These are phyloP conservation scores for Wickerhamiella occidentalis DNA, from an alignment of 805 yeast genomes.

Conservation along the genomic window DNA sequence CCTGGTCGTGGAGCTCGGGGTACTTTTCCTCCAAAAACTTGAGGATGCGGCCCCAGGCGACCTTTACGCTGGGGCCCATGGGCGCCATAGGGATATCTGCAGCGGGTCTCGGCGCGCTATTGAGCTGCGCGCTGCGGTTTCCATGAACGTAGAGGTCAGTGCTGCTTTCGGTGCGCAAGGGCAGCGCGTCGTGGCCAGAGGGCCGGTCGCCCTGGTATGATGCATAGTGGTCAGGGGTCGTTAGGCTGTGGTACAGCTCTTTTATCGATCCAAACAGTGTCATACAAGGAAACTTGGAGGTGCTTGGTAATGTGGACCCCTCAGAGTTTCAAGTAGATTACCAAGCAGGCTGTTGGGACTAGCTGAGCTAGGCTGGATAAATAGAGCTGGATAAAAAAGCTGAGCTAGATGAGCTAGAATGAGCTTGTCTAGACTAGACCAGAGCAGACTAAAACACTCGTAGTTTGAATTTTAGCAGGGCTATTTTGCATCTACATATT, in stretches of 20 bases:
- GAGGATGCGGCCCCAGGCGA: slow-evolving; percentile 83
- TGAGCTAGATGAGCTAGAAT: too few species aligned
- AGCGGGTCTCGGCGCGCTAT: slow-evolving; percentile 20
- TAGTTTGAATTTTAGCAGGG: neutral
- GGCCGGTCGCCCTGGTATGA: slow-evolving; percentile 24
- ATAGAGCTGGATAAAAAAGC: too few species aligned
- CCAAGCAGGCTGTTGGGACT: too few species aligned
- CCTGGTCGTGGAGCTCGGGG: slow-evolving; percentile 68
- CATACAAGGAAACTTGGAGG: neutral
- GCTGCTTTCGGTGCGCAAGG: slow-evolving; percentile 19
- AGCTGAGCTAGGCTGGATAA: too few species aligned
- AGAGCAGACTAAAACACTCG: too few species aligned
- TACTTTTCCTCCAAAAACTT: slow-evolving; percentile 68
- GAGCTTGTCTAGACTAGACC: too few species aligned
- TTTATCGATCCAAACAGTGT: slow-evolving; percentile 13
- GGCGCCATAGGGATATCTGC: slow-evolving; percentile 26
- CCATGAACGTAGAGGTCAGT: slow-evolving; percentile 27
- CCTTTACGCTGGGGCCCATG: slow-evolving; percentile 39
- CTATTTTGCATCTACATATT: neutral
- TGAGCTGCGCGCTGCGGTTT: slow-evolving; percentile 27
- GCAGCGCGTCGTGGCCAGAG: slow-evolving; percentile 14
- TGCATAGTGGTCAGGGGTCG: slow-evolving; percentile 32
- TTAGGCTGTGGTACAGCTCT: slow-evolving; percentile 29
- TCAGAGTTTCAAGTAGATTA: too few species aligned
- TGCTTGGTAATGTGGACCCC: neutral